Conservation (phyloP, 495 filamentous ascomycete genomes). For the Trichoderma reesei region DNA sequence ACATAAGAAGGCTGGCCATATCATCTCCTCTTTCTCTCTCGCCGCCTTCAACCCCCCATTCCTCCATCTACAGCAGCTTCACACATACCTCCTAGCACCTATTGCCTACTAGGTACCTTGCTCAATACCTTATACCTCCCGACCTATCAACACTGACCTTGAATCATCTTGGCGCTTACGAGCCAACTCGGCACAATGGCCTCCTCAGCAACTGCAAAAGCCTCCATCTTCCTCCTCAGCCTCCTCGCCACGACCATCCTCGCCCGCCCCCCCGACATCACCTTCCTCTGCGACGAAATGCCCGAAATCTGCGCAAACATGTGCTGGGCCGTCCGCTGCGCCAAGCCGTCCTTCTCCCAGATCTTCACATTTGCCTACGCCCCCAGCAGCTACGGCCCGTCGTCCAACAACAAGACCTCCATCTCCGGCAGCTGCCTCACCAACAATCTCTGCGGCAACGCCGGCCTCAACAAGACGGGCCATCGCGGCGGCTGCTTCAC, state of each 20-base stretch:
- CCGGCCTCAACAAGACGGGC: not conserved
- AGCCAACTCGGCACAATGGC: not conserved
- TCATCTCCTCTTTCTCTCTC: no score
- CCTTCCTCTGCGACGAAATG: conserved; percentile 6
- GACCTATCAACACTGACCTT: no score
- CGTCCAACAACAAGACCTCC: not conserved
- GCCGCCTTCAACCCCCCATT: no score
- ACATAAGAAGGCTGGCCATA: no score
- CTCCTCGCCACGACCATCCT: not conserved
- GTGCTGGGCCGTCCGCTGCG: conserved; percentile 6
- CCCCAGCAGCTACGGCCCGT: not conserved
- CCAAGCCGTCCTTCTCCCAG: not conserved
- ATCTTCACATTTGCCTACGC: not conserved
- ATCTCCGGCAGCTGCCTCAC: not conserved
- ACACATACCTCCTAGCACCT: not conserved
- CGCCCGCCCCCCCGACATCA: not conserved
- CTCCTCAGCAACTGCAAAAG: not conserved
- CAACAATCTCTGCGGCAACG: not conserved
- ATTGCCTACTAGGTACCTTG: no score
- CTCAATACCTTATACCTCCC: no score
- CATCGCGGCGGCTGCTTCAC: not conserved
- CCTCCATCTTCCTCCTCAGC: not conserved
- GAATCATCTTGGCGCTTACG: no score
- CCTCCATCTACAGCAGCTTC: no score
- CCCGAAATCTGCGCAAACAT: conserved; percentile 4